Percentiles rank a stretch among this genome's conserved stretches.
phyloP scores from a whole-genome alignment of 2,329 filamentous ascomycete genomes.

The Fonsecaea pedrosoi region DNA sequence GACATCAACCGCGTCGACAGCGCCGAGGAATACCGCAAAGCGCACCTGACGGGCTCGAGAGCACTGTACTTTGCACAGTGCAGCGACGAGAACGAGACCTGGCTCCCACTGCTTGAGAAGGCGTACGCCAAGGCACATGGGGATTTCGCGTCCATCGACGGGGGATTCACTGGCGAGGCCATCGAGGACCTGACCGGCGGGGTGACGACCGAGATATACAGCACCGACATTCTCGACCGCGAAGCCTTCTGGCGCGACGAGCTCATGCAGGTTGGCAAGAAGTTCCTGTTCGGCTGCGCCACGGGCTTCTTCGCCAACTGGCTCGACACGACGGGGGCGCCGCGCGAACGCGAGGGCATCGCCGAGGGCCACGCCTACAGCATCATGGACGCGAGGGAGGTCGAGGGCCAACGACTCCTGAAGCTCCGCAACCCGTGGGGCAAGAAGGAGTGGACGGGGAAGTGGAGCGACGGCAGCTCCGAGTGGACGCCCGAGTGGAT shows the following conservation, averaged over 20 bases:
- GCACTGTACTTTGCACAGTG: constrained; percentile 81
- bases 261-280: constrained; percentile 77
- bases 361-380: constrained; percentile 62
- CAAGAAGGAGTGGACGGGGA: constrained; percentile 77
- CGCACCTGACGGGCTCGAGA: constrained; percentile 76
- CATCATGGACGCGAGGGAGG: constrained; percentile 65
- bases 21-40: constrained; percentile 72
- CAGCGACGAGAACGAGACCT: constrained; percentile 78
- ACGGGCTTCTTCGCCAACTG: constrained; percentile 49
- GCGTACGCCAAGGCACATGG: constrained; percentile 85
- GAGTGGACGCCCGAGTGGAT: constrained; percentile 86
- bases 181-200: constrained; percentile 66
- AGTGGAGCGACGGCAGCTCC: constrained; percentile 82
- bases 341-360: constrained; percentile 45
- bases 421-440: constrained; percentile 76
- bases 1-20: constrained; percentile 73
- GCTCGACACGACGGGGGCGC: constrained; percentile 28
- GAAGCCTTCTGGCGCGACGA: constrained; percentile 85
- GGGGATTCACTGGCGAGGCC: constrained; percentile 72
- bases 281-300: constrained; percentile 65
- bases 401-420: constrained; percentile 69
- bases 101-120: constrained; percentile 81
- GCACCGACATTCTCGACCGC: constrained; percentile 63
- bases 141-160: constrained; percentile 76
- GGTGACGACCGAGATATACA: constrained; percentile 55